Evolutionary conservation across 345 rosid species (phyloP), one percentile per base, ranked within the genome.

Genomic region (Lepidium aucheri): DNA sequence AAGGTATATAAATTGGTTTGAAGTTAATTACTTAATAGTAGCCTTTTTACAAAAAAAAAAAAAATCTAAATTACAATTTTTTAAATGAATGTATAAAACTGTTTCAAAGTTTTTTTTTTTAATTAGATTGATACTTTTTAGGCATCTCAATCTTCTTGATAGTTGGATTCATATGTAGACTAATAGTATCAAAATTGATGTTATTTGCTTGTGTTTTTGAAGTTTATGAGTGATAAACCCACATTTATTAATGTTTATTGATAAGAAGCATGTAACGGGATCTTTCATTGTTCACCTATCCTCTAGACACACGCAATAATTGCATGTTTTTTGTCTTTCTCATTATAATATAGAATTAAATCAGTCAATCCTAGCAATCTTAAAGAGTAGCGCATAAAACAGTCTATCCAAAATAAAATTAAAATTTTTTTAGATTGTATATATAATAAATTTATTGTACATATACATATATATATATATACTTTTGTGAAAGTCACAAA

Each of bases 211-310:
- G 26, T 22, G 22, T 8, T 12, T 17, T 62, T 30, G 42, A 26
- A 69, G 51, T 44, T 63, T 63, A 28, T 47, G 35, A 13, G 26
- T 2, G 69, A 54, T 0, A 49, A 53, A 50, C 44, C 70, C 60
- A 65, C 60, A 50, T 65, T 42, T 72, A 65, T 58, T 58, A 64
- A 72, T 72, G 65, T 56, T 64, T 64, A 56, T 60, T 42, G 72
- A 52, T 66, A 41, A 52, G 72, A 73, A 73, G 72, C 77, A 66
- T 73, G 72, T 73, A 73, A 66, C 10, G 49, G 43, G 72, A 35
- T 67, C 67, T 73, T 64, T 73, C 72, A 65, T 59, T 59, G 72
- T 73, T 71, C 59, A 63, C 75, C 59, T 55, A 38, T 71, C 52
- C 39, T 47, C 59, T 67, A 59, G 72, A 66, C 77, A 73, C 39